phyloP scores from a whole-genome alignment of 2,329 filamentous ascomycete species.

The Truncatella angustata region DNA sequence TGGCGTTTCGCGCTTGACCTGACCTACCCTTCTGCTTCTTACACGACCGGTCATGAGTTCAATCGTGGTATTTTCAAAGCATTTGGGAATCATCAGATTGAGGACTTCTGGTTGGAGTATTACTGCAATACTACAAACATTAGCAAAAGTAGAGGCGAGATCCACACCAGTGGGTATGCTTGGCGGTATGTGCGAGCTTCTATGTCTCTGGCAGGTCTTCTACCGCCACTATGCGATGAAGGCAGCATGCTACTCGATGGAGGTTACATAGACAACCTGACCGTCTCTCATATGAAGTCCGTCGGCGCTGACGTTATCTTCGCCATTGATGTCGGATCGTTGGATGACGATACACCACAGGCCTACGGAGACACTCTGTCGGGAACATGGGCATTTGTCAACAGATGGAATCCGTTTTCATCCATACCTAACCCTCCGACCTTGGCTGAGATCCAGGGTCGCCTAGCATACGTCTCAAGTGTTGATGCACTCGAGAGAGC shows the following conservation, averaged over 20 bases:
- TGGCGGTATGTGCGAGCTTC: constrained; percentile 97
- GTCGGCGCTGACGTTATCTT: constrained; percentile 93
- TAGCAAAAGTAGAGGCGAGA: constrained; percentile 86
- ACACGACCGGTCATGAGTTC: constrained; percentile 98
- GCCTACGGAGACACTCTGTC: constrained; percentile 91
- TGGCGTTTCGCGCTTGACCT: constrained; percentile 97
- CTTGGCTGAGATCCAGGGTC: constrained; percentile 90
- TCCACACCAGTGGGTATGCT: constrained; percentile 93
- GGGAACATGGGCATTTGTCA: constrained; percentile 90
- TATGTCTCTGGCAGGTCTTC: constrained; percentile 90
- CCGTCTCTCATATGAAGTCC: constrained; percentile 94
- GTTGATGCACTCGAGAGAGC: constrained; percentile 93
- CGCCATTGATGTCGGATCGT: constrained; percentile 87
- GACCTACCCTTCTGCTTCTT: constrained; percentile 94
- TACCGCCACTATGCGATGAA: constrained; percentile 94
- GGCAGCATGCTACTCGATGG: constrained; percentile 96
- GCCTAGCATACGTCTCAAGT: constrained; percentile 90
- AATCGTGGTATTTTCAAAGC: constrained; percentile 99
- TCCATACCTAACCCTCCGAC: constrained; percentile 88
- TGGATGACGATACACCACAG: constrained; percentile 91
- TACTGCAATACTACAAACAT: constrained; percentile 99
- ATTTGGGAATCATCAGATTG: constrained; percentile 94
- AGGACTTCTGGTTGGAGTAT: constrained; percentile 98
- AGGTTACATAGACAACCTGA: constrained; percentile 95
- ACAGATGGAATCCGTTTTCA: constrained; percentile 96